Percentiles rank a stretch among this genome's conserved stretches.
These are phyloP conservation scores for Aegilops speltoides DNA, from an alignment of 176 grass and related monocot genomes.

Conservation along the genomic window DNA sequence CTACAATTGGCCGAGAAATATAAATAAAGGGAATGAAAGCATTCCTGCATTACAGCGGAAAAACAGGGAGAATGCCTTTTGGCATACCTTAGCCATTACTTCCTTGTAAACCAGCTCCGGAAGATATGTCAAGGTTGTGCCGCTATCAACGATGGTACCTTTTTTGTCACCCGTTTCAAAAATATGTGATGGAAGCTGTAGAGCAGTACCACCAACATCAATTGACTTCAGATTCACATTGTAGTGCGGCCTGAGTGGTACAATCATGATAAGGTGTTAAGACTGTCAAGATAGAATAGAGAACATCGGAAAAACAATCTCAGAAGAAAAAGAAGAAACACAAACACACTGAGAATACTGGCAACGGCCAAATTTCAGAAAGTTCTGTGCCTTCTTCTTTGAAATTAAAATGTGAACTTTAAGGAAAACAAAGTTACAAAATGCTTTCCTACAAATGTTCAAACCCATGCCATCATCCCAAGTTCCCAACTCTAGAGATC, in stretches of 20 bases:
- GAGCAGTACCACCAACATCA: constrained; percentile 69
- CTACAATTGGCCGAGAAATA: constrained; percentile 47
- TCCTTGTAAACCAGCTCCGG: constrained; percentile 80
- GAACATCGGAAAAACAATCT: background rate
- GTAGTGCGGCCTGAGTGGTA: constrained; percentile 74
- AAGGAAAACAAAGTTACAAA: background rate
- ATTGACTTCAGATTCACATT: constrained; percentile 80
- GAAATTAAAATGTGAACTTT: background rate
- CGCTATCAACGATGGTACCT: constrained; percentile 93
- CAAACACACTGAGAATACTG: background rate
- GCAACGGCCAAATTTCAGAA: background rate
- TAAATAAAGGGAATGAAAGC: constrained; percentile 21
- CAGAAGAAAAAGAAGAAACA: background rate
- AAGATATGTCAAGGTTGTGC: constrained; percentile 96
- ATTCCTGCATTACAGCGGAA: constrained; percentile 13
- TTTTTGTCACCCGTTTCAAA: constrained; percentile 75
- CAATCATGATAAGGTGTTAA: constrained; percentile 11
- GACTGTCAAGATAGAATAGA: constrained; percentile 8
- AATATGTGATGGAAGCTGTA: constrained; percentile 71
- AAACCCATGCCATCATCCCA: constrained; percentile 4
- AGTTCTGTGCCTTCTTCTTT: background rate
- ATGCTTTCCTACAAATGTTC: background rate
- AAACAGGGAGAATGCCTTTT: constrained; percentile 1
- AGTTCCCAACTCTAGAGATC: background rate
- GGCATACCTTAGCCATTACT: constrained; percentile 65